Base-by-base conservation (phyloP, 2,329 filamentous ascomycete species). In the Grosmannia huntii region DNA sequence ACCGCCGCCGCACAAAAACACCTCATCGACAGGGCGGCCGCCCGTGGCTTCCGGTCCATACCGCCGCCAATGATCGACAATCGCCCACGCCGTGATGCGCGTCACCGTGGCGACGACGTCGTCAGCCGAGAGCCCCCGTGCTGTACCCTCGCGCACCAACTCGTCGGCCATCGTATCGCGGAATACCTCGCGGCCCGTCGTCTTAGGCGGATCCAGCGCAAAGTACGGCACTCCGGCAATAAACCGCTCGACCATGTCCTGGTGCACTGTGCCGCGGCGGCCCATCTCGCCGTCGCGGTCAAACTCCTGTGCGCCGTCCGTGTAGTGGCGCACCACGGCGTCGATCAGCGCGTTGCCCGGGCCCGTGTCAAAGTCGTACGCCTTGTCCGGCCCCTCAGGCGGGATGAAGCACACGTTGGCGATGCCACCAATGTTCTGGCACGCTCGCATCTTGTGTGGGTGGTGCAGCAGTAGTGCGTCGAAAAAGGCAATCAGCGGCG, bases 361-460 rank as follows among this genome's bases (percentile, higher is more conserved):
- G 16, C 80, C 80, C 4, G 77, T 81, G 63, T 81, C 76, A 60
- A 80, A 78, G 63, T 80, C 77, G 63, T 75, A 76, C 59, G 71
- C 73, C 23, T 67, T 61, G 52, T 71, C 69, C 16, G 68, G 62
- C 33, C 67, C 67, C 55, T 77, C 72, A 0, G 78, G 74, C 3
- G 77, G 78, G 55, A 83, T 79, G 68, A 83, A 82, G 68, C 77
- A 83, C 27, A 84, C 76, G 62, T 81, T 84, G 33, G 77, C 78
- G 49, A 84, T 81, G 36, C 81, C 80, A 55, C 79, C 79, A 57
- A 84, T 83, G 64, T 83, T 83, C 64, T 84, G 78, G 66, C 80
- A 83, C 2, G 77, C 79, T 28, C 81, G 75, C 9, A 81, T 69
- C 66, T 80, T 82, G 4, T 68, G 76, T 0, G 80, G 76, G 63